phyloP scores from a whole-genome alignment of 2,329 filamentous ascomycete genomes.

The Penicillium sp. region DNA sequence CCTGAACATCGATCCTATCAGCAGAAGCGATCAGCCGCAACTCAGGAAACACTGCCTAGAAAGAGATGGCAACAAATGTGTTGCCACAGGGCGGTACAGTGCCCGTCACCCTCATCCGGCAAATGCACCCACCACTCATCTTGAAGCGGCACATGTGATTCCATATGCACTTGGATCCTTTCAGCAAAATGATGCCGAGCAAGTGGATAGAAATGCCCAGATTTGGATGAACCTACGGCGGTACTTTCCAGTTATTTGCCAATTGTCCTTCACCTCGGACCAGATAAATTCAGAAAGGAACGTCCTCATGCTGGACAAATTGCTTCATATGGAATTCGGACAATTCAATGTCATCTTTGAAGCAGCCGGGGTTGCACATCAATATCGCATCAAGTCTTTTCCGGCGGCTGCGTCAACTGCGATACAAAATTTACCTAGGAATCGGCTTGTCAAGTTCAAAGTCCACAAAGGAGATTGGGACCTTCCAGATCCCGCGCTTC shows the following conservation, averaged over 20 bases:
- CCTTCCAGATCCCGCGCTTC: slow-evolving; percentile 20
- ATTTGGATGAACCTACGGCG: slow-evolving; percentile 24
- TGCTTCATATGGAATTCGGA: slow-evolving; percentile 19
- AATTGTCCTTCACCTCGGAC: slow-evolving; percentile 18
- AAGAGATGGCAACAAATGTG: slow-evolving; percentile 25
- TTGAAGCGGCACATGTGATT: slow-evolving; percentile 24
- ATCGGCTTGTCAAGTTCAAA: slow-evolving; percentile 20
- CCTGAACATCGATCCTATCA: slow-evolving; percentile 10
- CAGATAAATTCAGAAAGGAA: slow-evolving; percentile 22
- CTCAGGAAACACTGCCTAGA: slow-evolving; percentile 17
- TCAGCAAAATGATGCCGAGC: slow-evolving; percentile 6
- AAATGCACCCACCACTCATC: slow-evolving; percentile 10
- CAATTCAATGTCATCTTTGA: slow-evolving; percentile 21
- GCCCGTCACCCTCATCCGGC: slow-evolving; percentile 7
- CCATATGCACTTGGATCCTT: slow-evolving; percentile 21
- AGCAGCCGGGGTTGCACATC: slow-evolving; percentile 13
- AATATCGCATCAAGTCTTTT: slow-evolving; percentile 24
- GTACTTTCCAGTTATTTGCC: slow-evolving; percentile 22
- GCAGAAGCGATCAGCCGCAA: background rate
- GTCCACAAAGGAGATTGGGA: slow-evolving; percentile 17
- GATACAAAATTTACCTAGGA: slow-evolving; percentile 13
- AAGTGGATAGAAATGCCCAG: slow-evolving; percentile 11
- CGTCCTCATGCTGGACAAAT: slow-evolving; percentile 18
- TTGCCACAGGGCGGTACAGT: slow-evolving; percentile 14
- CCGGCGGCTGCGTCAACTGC: slow-evolving; percentile 4